A percentile compares a stretch with the other conserved stretches of the same genome.
phyloP scores from a whole-genome alignment of 768 basidiomycete species.

The Cyclocybe aegerita region DNA sequence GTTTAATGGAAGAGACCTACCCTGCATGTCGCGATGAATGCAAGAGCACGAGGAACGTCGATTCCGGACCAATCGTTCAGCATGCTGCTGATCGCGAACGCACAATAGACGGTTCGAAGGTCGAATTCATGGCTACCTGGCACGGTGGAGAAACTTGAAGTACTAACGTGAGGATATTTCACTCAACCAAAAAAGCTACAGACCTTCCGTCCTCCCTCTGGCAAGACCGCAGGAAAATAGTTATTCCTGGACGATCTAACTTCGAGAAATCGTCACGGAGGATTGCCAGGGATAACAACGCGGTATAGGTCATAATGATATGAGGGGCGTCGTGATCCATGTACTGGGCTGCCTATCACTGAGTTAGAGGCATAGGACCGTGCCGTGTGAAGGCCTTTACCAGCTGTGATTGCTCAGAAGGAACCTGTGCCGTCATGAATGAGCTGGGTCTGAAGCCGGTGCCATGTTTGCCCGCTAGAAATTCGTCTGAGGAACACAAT shows the following conservation, averaged over 20 bases:
- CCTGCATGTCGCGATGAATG: conserved; percentile 69
- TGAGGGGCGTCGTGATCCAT: conserved; percentile 69
- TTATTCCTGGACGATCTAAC: conserved; percentile 69
- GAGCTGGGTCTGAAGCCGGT: conserved; percentile 76
- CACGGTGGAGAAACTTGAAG: conserved; percentile 63
- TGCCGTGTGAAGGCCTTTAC: conserved; percentile 7
- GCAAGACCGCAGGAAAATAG: conserved; percentile 65
- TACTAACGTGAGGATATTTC: conserved; percentile 4
- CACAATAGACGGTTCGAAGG: conserved; percentile 82
- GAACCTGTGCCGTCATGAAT: conserved; percentile 50
- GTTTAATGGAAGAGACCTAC: conserved; percentile 38
- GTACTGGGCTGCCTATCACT: conserved; percentile 36
- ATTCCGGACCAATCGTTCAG: conserved; percentile 79
- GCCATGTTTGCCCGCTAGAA: conserved; percentile 54
- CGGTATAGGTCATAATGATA: conserved; percentile 93
- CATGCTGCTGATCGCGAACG: conserved; percentile 80
- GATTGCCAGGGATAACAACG: conserved; percentile 78
- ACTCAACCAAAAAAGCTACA: conserved; percentile 9
- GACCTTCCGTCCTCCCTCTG: conserved; percentile 87
- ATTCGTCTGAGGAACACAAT: background rate
- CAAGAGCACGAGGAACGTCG: conserved; percentile 56
- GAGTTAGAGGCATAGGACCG: background rate
- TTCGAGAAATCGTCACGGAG: conserved; percentile 81
- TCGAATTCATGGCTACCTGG: conserved; percentile 76
- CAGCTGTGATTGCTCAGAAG: conserved; percentile 6